Percentiles rank a stretch among this genome's conserved stretches.
phyloP scores from a whole-genome alignment of 176 grass and related monocot species.

The Oryza punctata region DNA sequence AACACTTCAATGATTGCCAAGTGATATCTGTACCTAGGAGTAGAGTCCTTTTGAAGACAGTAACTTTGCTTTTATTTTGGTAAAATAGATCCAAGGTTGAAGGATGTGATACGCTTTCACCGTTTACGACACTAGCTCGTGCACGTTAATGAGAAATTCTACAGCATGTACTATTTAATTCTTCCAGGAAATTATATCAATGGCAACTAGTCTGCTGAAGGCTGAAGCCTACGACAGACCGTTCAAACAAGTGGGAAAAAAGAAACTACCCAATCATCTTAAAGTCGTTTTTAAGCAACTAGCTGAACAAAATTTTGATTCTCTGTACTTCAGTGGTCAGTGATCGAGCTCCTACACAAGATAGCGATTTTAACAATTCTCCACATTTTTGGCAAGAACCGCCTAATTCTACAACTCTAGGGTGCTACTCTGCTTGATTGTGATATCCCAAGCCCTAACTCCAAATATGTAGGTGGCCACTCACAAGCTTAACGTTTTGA shows the following conservation, averaged over 20 bases:
- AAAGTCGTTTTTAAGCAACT: conserved; percentile 24
- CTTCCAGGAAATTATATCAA: neutral
- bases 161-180: neutral
- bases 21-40: neutral
- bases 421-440: neutral
- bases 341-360: neutral
- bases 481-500: neutral
- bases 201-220: neutral
- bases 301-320: neutral
- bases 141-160: neutral
- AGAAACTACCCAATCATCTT: conserved; percentile 22
- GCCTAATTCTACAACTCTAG: neutral
- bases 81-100: neutral
- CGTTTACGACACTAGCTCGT: neutral
- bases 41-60: neutral
- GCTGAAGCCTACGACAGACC: neutral
- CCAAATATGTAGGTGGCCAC: neutral
- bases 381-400: neutral
- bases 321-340: neutral
- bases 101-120: neutral
- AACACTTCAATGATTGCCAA: neutral
- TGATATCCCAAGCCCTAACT: neutral
- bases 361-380: neutral
- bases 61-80: neutral
- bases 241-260: conserved; percentile 31